Percentiles rank a stretch among this genome's conserved stretches.
These are phyloP conservation scores for Fusarium multiceps DNA, from an alignment of 2,329 filamentous ascomycete species.

Conservation along the genomic window DNA sequence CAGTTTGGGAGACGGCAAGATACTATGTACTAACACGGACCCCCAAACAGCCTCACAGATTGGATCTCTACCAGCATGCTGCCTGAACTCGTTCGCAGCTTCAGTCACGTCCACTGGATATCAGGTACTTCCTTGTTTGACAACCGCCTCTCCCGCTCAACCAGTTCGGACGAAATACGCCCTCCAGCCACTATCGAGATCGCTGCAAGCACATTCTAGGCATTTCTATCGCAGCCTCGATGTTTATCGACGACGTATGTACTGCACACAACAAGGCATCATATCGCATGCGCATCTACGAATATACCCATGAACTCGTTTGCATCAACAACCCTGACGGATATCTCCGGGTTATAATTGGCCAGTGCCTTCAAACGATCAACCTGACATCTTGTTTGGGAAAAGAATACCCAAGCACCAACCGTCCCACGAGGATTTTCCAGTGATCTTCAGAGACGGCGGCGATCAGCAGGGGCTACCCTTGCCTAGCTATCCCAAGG, in stretches of 20 bases:
- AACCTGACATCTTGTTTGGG: slow-evolving; percentile 35
- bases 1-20: neutral
- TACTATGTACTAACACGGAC: slow-evolving; percentile 4
- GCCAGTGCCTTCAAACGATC: slow-evolving; percentile 31
- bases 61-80: neutral
- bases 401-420: slow-evolving; percentile 15
- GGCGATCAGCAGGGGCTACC: slow-evolving; percentile 47
- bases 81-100: slow-evolving; percentile 3
- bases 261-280: neutral
- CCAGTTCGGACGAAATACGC: slow-evolving; percentile 1
- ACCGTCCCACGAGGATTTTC: slow-evolving; percentile 44
- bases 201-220: neutral
- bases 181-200: slow-evolving; percentile 23
- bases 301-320: slow-evolving; percentile 17
- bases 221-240: slow-evolving; percentile 1
- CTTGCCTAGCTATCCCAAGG: slow-evolving; percentile 37
- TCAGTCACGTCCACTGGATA: slow-evolving; percentile 1
- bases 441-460: slow-evolving; percentile 47
- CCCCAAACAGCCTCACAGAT: slow-evolving; percentile 19
- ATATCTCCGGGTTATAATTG: slow-evolving; percentile 35
- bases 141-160: slow-evolving; percentile 12
- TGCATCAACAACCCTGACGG: slow-evolving; percentile 39
- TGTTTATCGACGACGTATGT: neutral
- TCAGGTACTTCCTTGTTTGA: slow-evolving; percentile 14
- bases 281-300: slow-evolving; percentile 8